Conservation (phyloP, 78 protist species). For the Dictyostelium discoideum region DNA sequence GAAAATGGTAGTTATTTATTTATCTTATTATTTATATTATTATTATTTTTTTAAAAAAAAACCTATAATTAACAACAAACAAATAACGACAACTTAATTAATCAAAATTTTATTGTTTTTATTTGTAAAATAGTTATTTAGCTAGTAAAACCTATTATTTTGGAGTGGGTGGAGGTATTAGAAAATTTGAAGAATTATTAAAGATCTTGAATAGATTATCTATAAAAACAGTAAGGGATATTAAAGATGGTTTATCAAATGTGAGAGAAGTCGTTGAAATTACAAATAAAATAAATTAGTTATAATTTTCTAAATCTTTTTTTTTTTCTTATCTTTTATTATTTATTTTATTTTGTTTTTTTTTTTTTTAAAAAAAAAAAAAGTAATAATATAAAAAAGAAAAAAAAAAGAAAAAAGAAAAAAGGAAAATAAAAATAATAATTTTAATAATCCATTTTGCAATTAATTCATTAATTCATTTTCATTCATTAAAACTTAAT, state of each 20-base stretch:
- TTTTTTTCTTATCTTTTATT: neutral
- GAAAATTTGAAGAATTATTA: constrained; percentile 39
- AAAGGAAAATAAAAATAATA: no score
- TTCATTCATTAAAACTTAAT: neutral
- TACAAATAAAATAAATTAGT: neutral
- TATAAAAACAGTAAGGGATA: constrained; percentile 7
- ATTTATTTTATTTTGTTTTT: neutral
- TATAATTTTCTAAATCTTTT: neutral
- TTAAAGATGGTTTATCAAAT: constrained; percentile 68
- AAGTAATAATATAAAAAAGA: no score
- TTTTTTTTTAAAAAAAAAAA: neutral
- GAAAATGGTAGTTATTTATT: constrained; percentile 33
- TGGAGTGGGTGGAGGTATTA: constrained; percentile 70
- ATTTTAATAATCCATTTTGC: neutral
- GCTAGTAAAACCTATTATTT: constrained; percentile 61
- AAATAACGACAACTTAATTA: neutral
- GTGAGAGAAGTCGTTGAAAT: constrained; percentile 47
- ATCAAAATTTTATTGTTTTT: neutral
- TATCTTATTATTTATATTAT: neutral
- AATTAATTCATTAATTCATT: neutral
- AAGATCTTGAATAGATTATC: neutral
- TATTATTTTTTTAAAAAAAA: neutral
- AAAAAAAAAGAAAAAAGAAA: no score
- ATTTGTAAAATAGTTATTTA: constrained; percentile 14
- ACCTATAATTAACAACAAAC: neutral